Evolutionary conservation across 306 rosid species (phyloP).

Genomic region (Carpinus viminea): DNA sequence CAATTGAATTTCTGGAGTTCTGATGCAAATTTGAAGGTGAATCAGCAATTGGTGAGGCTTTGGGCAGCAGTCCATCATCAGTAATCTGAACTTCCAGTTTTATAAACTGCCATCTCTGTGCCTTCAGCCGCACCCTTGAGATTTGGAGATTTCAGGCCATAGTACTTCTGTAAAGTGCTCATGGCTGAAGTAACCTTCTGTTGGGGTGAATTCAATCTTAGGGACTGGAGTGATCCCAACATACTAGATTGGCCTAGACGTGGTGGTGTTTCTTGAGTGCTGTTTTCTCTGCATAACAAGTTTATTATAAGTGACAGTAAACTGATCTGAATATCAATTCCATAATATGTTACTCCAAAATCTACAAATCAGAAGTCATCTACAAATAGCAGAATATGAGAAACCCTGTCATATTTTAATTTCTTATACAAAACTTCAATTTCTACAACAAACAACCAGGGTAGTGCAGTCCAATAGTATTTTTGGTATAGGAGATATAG

Average conservation of each 20-base stretch:
- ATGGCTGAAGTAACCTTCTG: constrained; percentile 56
- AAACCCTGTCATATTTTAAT: neutral
- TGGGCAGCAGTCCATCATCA: constrained; percentile 49
- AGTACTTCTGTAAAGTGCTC: constrained; percentile 66
- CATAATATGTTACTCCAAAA: neutral
- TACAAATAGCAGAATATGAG: neutral
- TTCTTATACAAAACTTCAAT: neutral
- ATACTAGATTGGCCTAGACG: constrained; percentile 42
- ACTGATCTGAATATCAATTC: constrained; percentile 9
- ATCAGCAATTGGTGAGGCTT: constrained; percentile 41
- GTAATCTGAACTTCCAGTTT: constrained; percentile 43
- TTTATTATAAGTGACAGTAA: constrained; percentile 18
- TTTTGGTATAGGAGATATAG: neutral
- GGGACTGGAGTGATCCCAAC: constrained; percentile 46
- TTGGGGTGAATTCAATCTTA: constrained; percentile 50
- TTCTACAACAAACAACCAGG: neutral
- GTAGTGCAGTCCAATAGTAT: neutral
- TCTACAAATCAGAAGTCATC: neutral
- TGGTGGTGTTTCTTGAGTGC: constrained; percentile 32
- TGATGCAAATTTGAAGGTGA: constrained; percentile 29
- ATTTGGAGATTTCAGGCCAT: constrained; percentile 51
- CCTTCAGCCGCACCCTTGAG: constrained; percentile 35
- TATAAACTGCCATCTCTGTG: constrained; percentile 63
- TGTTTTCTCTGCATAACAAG: constrained; percentile 44
- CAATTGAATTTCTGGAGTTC: constrained; percentile 40